phyloP scores from a whole-genome alignment of 2,329 filamentous ascomycete species.

The Colletotrichum sidae region DNA sequence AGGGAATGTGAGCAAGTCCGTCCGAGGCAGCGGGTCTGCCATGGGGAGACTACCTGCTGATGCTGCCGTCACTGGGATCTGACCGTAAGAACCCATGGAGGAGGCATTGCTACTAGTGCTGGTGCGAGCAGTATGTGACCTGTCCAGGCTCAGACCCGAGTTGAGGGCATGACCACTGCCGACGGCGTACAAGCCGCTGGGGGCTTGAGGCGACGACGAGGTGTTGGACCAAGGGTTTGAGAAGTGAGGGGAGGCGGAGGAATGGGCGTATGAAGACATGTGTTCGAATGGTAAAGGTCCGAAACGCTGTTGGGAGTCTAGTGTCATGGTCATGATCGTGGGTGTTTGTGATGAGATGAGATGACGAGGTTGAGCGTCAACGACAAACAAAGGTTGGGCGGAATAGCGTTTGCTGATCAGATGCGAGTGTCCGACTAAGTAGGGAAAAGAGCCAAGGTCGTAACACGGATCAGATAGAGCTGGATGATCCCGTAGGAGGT shows the following conservation, averaged over 20 bases:
- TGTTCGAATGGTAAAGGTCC: slow-evolving; percentile 81
- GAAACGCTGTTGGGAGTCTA: slow-evolving; percentile 87
- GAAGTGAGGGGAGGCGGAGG: slow-evolving; percentile 77
- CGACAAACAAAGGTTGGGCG: slow-evolving; percentile 39
- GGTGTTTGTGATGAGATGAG: slow-evolving; percentile 31
- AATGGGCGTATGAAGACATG: slow-evolving; percentile 73
- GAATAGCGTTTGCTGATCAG: slow-evolving; percentile 61
- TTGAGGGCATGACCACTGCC: slow-evolving; percentile 66
- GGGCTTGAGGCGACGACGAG: slow-evolving; percentile 57
- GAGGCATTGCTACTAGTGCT: slow-evolving; percentile 68
- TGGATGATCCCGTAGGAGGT: slow-evolving; percentile 46
- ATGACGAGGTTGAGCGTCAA: slow-evolving; percentile 35
- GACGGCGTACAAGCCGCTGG: slow-evolving; percentile 70
- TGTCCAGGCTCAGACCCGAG: slow-evolving; percentile 68
- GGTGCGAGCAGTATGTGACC: slow-evolving; percentile 63
- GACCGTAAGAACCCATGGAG: slow-evolving; percentile 78
- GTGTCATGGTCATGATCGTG: slow-evolving; percentile 89
- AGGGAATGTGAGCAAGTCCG: slow-evolving; percentile 76
- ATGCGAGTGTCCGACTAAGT: slow-evolving; percentile 58
- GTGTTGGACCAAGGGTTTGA: slow-evolving; percentile 87
- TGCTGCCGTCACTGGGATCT: slow-evolving; percentile 78
- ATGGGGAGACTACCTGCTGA: slow-evolving; percentile 76
- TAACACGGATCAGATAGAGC: slow-evolving; percentile 48
- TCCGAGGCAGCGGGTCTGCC: slow-evolving; percentile 66
- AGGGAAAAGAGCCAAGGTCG: slow-evolving; percentile 56